These are phyloP conservation scores for Penicillium occitanis DNA, from an alignment of 2,329 filamentous ascomycete species.

Conservation along the genomic window DNA sequence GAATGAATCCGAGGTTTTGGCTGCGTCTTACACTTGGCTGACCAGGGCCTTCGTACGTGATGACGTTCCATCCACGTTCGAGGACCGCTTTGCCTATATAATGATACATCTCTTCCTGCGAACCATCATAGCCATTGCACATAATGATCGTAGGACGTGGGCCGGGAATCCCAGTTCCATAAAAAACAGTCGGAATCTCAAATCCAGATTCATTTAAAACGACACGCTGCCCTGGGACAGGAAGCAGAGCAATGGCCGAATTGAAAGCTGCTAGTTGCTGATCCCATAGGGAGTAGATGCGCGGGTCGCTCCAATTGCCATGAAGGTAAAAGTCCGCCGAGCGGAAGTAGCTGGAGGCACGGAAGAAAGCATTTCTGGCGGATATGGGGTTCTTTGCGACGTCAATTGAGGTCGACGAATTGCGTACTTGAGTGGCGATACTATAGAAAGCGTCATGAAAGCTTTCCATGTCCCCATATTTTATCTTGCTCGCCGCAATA, in stretches of 20 bases:
- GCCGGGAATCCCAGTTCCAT: constrained; percentile 25
- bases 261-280: constrained; percentile 10
- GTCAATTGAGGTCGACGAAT: constrained; percentile 24
- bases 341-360: constrained; percentile 41
- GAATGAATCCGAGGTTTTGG: constrained; percentile 33
- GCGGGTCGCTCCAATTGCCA: constrained; percentile 43
- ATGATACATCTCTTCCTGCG: constrained; percentile 45
- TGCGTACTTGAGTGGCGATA: not conserved
- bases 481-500: constrained; percentile 39
- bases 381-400: constrained; percentile 34
- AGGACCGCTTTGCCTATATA: constrained; percentile 32
- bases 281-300: constrained; percentile 29
- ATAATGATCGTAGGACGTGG: constrained; percentile 41
- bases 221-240: not conserved
- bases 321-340: constrained; percentile 36
- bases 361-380: constrained; percentile 39
- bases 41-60: constrained; percentile 51
- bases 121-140: constrained; percentile 38
- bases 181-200: constrained; percentile 41
- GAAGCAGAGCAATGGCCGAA: constrained; percentile 8
- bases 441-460: constrained; percentile 43
- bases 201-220: constrained; percentile 28
- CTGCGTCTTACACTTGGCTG: constrained; percentile 42
- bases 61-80: constrained; percentile 43
- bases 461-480: constrained; percentile 36